phyloP scores from a whole-genome alignment of 1,284 basidiomycete genomes.

The Ceratobasidium sp. region DNA sequence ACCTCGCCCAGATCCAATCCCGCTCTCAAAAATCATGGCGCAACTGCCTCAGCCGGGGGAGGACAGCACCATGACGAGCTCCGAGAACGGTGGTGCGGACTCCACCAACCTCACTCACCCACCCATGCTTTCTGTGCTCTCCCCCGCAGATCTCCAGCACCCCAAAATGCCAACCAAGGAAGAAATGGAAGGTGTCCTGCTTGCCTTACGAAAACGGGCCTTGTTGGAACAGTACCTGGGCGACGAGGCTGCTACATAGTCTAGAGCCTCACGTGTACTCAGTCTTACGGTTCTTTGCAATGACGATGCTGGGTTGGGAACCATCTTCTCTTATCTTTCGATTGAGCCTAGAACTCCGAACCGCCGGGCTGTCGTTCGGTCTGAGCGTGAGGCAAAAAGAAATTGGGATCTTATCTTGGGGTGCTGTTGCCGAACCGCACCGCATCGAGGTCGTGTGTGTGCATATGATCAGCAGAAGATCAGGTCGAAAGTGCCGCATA shows the following conservation, averaged over 20 bases:
- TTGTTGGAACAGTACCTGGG: slow-evolving; percentile 84
- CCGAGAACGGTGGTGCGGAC: slow-evolving; percentile 45
- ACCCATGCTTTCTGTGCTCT: slow-evolving; percentile 79
- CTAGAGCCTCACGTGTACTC: slow-evolving; percentile 34
- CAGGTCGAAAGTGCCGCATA: background rate
- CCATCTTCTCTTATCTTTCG: slow-evolving; percentile 36
- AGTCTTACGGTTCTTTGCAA: slow-evolving; percentile 14
- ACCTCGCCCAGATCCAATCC: slow-evolving; percentile 57
- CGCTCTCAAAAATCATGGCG: slow-evolving; percentile 51
- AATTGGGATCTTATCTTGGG: slow-evolving; percentile 39
- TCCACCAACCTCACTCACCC: slow-evolving; percentile 52
- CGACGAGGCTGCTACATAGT: slow-evolving; percentile 45
- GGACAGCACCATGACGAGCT: slow-evolving; percentile 60
- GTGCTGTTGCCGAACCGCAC: slow-evolving; percentile 6
- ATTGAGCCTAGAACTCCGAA: slow-evolving; percentile 31
- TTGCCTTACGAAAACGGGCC: slow-evolving; percentile 82
- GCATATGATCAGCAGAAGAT: slow-evolving; percentile 4
- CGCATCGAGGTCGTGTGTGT: background rate
- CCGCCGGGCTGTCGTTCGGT: background rate
- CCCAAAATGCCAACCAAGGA: slow-evolving; percentile 78
- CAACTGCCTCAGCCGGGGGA: slow-evolving; percentile 66
- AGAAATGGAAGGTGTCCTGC: slow-evolving; percentile 82
- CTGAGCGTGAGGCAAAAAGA: slow-evolving; percentile 10
- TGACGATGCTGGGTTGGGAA: background rate
- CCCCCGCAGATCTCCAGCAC: slow-evolving; percentile 73